phyloP scores from a whole-genome alignment of 139 green algal genomes.

The Astrephomene gubernaculifera region DNA sequence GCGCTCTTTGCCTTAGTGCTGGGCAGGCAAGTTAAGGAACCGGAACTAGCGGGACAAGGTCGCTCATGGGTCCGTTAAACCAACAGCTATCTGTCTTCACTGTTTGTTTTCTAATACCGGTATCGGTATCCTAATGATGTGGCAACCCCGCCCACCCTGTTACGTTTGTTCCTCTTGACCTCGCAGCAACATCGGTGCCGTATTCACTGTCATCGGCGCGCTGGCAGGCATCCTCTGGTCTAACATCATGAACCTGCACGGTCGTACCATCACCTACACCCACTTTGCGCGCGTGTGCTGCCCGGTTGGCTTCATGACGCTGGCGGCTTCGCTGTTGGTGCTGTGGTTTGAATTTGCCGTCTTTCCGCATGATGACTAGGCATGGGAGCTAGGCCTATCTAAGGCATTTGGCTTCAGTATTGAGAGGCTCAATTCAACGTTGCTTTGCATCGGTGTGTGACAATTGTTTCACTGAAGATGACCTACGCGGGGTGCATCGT shows the following conservation, averaged over 20 bases:
- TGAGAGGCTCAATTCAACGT: no score
- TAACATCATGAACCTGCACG: constrained; percentile 40
- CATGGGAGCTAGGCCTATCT: no score
- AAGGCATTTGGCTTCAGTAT: no score
- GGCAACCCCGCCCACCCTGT: neutral
- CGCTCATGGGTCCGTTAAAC: no score
- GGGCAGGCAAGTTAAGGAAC: constrained; percentile 13
- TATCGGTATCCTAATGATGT: no score
- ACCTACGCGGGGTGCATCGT: no score
- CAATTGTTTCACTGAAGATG: no score
- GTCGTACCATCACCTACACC: constrained; percentile 21
- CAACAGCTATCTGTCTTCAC: no score
- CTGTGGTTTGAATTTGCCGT: constrained; percentile 47
- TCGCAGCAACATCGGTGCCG: constrained; percentile 57
- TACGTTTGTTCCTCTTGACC: neutral
- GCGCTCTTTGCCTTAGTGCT: constrained; percentile 57
- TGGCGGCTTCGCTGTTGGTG: constrained; percentile 41
- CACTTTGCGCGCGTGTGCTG: constrained; percentile 50
- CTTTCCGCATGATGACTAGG: constrained; percentile 7
- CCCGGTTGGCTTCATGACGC: constrained; percentile 45
- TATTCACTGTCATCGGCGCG: constrained; percentile 62
- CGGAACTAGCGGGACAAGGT: no score
- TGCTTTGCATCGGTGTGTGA: no score
- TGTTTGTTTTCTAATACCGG: no score
- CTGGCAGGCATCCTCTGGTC: constrained; percentile 68